These are phyloP conservation scores for Phascolomyces articulosus DNA, from an alignment of 371 early-diverging fungal genomes.

Conservation along the genomic window DNA sequence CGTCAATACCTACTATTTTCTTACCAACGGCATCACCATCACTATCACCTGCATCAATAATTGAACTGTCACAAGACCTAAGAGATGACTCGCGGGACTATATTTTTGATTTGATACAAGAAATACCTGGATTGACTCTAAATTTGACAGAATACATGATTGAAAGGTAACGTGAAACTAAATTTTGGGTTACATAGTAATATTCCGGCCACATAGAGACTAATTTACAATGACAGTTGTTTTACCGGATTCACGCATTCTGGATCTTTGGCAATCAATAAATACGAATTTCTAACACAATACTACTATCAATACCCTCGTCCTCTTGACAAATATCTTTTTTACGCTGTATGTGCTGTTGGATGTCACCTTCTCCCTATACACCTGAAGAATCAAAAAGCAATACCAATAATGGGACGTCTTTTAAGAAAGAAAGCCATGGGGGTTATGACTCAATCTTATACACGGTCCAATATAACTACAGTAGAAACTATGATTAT, in stretches of 20 bases:
- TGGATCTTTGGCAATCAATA: not conserved
- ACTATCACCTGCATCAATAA: too few species aligned
- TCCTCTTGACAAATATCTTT: not conserved
- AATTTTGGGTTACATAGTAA: too few species aligned
- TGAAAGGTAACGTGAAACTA: not conserved
- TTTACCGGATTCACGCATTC: too few species aligned
- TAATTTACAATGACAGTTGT: too few species aligned
- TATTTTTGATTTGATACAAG: not conserved
- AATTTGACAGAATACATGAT: not conserved
- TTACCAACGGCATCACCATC: too few species aligned
- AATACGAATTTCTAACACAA: not conserved
- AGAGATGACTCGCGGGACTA: too few species aligned
- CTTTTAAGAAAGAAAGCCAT: not conserved
- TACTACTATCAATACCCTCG: slow-evolving; percentile 4
- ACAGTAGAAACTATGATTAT: not conserved
- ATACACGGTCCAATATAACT: not conserved
- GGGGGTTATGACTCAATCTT: not conserved
- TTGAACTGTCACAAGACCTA: too few species aligned
- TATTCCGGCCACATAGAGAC: too few species aligned
- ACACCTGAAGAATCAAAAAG: not conserved
- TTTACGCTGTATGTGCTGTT: not conserved
- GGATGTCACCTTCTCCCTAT: not conserved
- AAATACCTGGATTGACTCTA: not conserved
- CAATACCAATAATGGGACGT: not conserved
- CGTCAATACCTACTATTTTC: too few species aligned